Percentiles rank a stretch among this genome's conserved stretches.
These are phyloP conservation scores for Phoma herbarum DNA, from an alignment of 2,329 filamentous ascomycete species.

Conservation along the genomic window DNA sequence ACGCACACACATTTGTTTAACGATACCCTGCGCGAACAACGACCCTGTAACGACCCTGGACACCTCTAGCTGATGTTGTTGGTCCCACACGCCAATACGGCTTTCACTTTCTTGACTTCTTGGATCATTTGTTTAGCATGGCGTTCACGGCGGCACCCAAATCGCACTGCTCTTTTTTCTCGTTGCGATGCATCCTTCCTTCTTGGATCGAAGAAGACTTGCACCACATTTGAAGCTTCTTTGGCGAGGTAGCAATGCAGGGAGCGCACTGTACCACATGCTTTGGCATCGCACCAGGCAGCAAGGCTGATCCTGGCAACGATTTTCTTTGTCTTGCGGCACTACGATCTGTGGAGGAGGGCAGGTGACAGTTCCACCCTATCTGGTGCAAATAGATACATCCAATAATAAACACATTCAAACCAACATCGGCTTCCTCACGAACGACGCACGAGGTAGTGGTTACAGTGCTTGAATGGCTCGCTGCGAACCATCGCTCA, in stretches of 20 bases:
- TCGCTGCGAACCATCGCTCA: constrained; percentile 1
- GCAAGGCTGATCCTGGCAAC: constrained; percentile 24
- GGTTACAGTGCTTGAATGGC: neutral
- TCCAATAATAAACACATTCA: constrained; percentile 19
- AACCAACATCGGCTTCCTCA: constrained; percentile 3
- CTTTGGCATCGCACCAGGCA: constrained; percentile 29
- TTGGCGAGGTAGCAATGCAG: constrained; percentile 23
- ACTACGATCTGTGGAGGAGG: neutral
- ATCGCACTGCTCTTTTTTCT: constrained; percentile 1
- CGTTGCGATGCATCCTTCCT: constrained; percentile 10
- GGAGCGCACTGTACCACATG: constrained; percentile 36
- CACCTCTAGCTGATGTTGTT: constrained; percentile 14
- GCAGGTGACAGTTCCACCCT: constrained; percentile 1
- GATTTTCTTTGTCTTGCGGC: constrained; percentile 24
- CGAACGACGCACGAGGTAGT: neutral
- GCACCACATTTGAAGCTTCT: neutral
- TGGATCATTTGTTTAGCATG: constrained; percentile 18
- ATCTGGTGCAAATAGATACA: constrained; percentile 15
- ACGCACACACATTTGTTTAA: constrained; percentile 1
- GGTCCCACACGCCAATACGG: constrained; percentile 8
- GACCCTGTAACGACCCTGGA: constrained; percentile 19
- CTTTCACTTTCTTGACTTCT: constrained; percentile 2
- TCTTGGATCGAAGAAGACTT: neutral
- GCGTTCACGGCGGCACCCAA: constrained; percentile 19
- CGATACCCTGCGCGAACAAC: constrained; percentile 14